Percentiles rank a stretch among this genome's conserved stretches.
Evolutionary conservation across 2,329 filamentous ascomycete genomes (phyloP).

Genomic region (Arthrobotrys iridis): DNA sequence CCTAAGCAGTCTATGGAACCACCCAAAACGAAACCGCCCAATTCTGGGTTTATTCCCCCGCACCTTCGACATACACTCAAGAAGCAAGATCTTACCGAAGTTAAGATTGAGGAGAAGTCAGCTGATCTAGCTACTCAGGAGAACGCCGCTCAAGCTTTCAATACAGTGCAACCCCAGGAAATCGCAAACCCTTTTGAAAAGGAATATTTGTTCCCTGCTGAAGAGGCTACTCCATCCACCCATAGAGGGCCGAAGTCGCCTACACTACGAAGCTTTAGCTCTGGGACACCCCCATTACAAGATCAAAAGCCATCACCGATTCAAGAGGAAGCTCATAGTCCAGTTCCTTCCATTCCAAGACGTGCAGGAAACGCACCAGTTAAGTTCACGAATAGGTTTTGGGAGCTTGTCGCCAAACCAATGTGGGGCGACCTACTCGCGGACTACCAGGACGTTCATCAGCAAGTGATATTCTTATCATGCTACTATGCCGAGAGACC

Average conservation of each 20-base stretch:
- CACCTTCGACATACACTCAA: conserved; percentile 30
- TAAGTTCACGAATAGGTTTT: conserved; percentile 8
- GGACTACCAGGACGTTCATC: conserved; percentile 23
- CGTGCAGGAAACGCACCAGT: background rate
- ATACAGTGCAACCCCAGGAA: background rate
- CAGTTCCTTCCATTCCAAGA: background rate
- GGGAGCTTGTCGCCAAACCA: conserved; percentile 23
- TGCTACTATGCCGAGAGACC: conserved; percentile 14
- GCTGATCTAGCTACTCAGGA: background rate
- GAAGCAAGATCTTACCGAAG: background rate
- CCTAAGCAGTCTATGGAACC: background rate
- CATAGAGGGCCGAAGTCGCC: background rate
- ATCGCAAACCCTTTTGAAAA: background rate
- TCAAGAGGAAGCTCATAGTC: background rate
- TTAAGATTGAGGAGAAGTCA: background rate
- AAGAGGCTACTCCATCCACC: background rate
- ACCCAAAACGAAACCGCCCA: background rate
- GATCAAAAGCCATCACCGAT: background rate
- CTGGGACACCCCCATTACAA: background rate
- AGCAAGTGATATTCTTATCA: conserved; percentile 29
- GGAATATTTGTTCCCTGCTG: background rate
- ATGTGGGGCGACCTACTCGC: conserved; percentile 24
- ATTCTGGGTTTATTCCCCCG: conserved; percentile 24
- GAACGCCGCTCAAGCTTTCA: background rate
- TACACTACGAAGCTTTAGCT: background rate